Percentiles rank a stretch among this genome's conserved stretches.
phyloP scores from a whole-genome alignment of 768 basidiomycete species.

The Fomitopsis pulvina region DNA sequence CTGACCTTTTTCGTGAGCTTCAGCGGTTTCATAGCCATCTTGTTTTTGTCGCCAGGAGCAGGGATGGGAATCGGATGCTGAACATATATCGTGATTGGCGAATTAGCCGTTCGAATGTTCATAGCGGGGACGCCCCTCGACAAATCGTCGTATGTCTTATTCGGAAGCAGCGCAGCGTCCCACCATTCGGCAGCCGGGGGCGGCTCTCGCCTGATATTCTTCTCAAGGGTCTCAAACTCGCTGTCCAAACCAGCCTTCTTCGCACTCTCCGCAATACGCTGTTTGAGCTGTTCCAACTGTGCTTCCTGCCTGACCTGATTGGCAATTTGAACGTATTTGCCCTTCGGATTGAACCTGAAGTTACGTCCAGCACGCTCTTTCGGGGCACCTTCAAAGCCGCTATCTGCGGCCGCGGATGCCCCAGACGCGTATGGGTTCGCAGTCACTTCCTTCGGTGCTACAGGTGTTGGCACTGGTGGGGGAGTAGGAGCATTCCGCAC shows the following conservation, averaged over 20 bases:
- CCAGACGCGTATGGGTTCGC: slow-evolving; percentile 76
- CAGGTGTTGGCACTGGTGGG: slow-evolving; percentile 34
- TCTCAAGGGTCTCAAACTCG: slow-evolving; percentile 89
- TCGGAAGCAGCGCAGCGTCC: slow-evolving; percentile 83
- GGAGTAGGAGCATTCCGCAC: slow-evolving; percentile 68
- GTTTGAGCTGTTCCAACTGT: slow-evolving; percentile 86
- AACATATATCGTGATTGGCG: slow-evolving; percentile 84
- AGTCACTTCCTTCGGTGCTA: slow-evolving; percentile 31
- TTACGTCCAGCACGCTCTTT: slow-evolving; percentile 61
- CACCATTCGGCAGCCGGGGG: slow-evolving; percentile 97
- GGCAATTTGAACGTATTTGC: slow-evolving; percentile 77
- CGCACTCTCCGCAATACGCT: slow-evolving; percentile 88
- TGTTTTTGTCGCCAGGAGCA: slow-evolving; percentile 81
- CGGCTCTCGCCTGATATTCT: slow-evolving; percentile 79
- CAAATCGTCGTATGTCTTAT: slow-evolving; percentile 75
- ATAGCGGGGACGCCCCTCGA: slow-evolving; percentile 46
- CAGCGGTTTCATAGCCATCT: slow-evolving; percentile 70
- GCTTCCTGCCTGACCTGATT: slow-evolving; percentile 67
- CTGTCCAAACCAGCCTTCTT: slow-evolving; percentile 90
- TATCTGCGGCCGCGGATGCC: slow-evolving; percentile 41
- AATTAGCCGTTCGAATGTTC: slow-evolving; percentile 58
- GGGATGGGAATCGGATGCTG: slow-evolving; percentile 98
- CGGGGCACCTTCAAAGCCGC: slow-evolving; percentile 67
- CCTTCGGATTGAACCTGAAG: slow-evolving; percentile 88
- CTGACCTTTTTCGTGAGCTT: slow-evolving; percentile 88